These are phyloP conservation scores for Corylus americana DNA, from an alignment of 306 rosid genomes.

Conservation along the genomic window DNA sequence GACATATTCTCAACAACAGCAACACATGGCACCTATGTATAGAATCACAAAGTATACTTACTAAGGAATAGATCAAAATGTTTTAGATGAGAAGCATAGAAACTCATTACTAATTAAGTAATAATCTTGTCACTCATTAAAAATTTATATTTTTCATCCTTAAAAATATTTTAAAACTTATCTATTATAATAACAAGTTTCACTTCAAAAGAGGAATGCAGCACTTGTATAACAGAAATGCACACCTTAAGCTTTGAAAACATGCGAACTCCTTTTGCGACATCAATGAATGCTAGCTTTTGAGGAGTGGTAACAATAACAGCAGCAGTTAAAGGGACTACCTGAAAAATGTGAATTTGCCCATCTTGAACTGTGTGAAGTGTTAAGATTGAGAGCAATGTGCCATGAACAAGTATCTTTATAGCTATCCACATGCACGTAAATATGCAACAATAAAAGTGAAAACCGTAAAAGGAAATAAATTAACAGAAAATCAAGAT, in stretches of 20 bases:
- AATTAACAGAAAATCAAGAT: slow-evolving; percentile 10
- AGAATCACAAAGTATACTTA: slow-evolving; percentile 3
- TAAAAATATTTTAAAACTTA: neutral
- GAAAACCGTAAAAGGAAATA: neutral
- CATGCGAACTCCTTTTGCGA: slow-evolving; percentile 99
- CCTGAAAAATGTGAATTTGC: slow-evolving; percentile 46
- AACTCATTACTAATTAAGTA: slow-evolving; percentile 11
- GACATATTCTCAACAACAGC: slow-evolving; percentile 99
- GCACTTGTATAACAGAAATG: slow-evolving; percentile 21
- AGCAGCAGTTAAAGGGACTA: slow-evolving; percentile 92
- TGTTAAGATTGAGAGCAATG: neutral
- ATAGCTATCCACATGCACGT: neutral
- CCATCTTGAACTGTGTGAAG: slow-evolving; percentile 28
- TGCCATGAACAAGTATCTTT: neutral
- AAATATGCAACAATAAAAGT: neutral
- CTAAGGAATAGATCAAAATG: neutral
- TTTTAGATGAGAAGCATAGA: slow-evolving; percentile 23
- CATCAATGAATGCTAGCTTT: slow-evolving; percentile 95
- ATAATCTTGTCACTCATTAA: neutral
- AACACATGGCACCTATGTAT: slow-evolving; percentile 85
- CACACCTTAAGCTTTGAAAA: slow-evolving; percentile 96
- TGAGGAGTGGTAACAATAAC: slow-evolving; percentile 97
- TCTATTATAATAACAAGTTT: neutral
- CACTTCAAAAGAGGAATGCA: slow-evolving; percentile 8
- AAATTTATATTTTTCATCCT: neutral